Base-by-base conservation (phyloP, 176 grass and related monocot genomes). In the Carex scoparia region DNA sequence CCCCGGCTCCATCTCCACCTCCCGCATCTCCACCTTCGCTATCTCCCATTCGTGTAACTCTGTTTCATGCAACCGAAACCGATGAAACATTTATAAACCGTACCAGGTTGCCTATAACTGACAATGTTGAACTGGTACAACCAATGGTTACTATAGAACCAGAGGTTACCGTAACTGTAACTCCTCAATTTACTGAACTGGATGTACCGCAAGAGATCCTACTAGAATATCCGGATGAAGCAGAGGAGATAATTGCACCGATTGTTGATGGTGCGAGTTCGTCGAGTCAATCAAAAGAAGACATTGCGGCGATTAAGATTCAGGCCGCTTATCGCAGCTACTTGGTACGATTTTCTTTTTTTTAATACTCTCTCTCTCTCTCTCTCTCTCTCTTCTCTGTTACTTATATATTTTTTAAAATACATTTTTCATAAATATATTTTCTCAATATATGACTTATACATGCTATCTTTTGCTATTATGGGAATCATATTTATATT, bases 241-340 rank as follows among this genome's bases (percentile, higher is more conserved):
- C 51, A 1, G 46, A 62, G 11, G 69, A 80, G 64, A 79, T 51
- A 51, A 51, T 64, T 0, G 48, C 10, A 4, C 49, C 80, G 1
- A 65, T 44, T 13, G 23, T 44, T 61, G 16, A 79, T 23, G 31
- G 79, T 1, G 73, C 86, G 6, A 94, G 69, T 9, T 14, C 37
- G 10, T 56, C 6, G 0, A 76, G 68, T 30, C 78, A 81, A 42
- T 91, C 92, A 0, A 87, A 44, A 75, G 92, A 92, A 80, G 90
- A 88, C 80, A 40, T 84, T 2, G 90, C 92, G 4, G 94, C 86
- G 38, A 74, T 87, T 53, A 94, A 61, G 84, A 94, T 97, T 69
- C 92, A 97, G 68, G 80, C 87, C 0, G 88, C 84, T 10, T 88
- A 81, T 60, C 90, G 87, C 18, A 74, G 87, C 18, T 91, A 94